Evolutionary conservation across 345 rosid genomes (phyloP), one percentile per base, ranked within the genome.

Genomic region (Acer yangbiense): DNA sequence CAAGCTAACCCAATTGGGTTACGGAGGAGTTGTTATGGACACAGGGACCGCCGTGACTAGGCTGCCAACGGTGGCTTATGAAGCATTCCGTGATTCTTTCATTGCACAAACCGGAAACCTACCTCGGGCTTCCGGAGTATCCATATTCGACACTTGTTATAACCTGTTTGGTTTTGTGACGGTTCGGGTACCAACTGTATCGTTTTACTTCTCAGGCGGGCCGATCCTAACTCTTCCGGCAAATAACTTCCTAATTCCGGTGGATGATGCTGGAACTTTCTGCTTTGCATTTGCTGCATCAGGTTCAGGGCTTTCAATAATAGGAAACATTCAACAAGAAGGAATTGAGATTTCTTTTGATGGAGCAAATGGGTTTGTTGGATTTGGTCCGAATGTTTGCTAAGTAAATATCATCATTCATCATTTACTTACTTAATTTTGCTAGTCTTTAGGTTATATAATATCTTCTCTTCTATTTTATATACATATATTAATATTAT

Each of bases 271-370:
- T 65, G 98, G 99, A 9, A 96, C 97, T 0, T 96, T 92, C 58
- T 96, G 99, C 80, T 91, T 96, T 32, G 97, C 99, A 20, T 96
- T 96, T 54, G 97, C 98, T 6, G 80, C 94, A 35, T 88, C 99
- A 0, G 81, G 88, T 14, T 75, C 95, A 0, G 90, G 89, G 50
- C 90, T 94, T 20, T 96, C 99, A 76, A 96, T 96, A 77, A 85
- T 96, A 27, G 99, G 99, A 68, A 96, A 96, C 84, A 94, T 94
- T 61, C 99, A 96, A 75, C 99, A 96, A 80, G 98, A 94, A 75
- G 98, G 99, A 48, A 96, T 96, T 55, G 98, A 96, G 75, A 90
- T 96, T 27, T 94, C 99, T 9, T 79, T 94, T 60, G 98, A 96
- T 80, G 99, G 92, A 76, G 92, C 98, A 65, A 92, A 89, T 83